Conservation (phyloP, 2,329 filamentous ascomycete species). For the Botrytis medusae region DNA sequence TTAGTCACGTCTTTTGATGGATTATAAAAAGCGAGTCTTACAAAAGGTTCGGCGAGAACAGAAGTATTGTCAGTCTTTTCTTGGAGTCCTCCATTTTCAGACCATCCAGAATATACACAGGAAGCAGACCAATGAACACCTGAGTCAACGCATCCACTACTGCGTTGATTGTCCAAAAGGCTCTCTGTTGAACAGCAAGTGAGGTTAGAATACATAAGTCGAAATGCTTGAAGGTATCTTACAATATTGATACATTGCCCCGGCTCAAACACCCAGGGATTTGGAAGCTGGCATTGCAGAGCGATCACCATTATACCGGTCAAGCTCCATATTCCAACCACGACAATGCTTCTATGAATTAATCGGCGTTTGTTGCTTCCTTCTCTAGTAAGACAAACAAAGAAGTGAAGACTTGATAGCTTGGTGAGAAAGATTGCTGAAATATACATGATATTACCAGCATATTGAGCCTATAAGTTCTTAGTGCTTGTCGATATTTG, state of each 20-base stretch:
- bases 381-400: slow-evolving; percentile 4
- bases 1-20: not conserved
- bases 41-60: slow-evolving; percentile 11
- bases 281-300: slow-evolving; percentile 5
- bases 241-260: slow-evolving; percentile 11
- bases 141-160: slow-evolving; percentile 3
- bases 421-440: slow-evolving; percentile 1
- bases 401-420: not conserved
- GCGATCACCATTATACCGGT: not conserved
- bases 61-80: slow-evolving; percentile 5
- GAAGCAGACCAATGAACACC: not conserved
- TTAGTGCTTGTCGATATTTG: not conserved
- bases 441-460: slow-evolving; percentile 9
- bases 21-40: not conserved
- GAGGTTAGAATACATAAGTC: not conserved
- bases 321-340: not conserved
- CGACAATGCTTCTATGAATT: not conserved
- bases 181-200: not conserved
- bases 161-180: slow-evolving; percentile 11
- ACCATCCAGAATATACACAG: not conserved
- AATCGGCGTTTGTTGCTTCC: not conserved
- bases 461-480: slow-evolving; percentile 5
- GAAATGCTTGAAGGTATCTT: not conserved
- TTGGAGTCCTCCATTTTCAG: not conserved
- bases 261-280: not conserved